phyloP scores from a whole-genome alignment of 1,284 basidiomycete species.

The Ustilago cynodontis region DNA sequence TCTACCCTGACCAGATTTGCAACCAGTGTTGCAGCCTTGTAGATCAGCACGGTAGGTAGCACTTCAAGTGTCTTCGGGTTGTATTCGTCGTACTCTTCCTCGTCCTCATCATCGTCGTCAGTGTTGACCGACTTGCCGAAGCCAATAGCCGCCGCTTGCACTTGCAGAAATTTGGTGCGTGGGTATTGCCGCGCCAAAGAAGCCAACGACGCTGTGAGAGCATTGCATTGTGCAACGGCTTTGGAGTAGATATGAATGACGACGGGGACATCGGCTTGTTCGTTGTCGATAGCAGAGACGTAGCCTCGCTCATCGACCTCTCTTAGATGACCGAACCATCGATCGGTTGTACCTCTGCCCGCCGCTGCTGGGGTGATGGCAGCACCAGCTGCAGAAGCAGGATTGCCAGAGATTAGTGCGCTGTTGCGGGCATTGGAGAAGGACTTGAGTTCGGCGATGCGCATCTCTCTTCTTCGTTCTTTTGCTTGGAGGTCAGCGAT shows the following conservation, averaged over 20 bases:
- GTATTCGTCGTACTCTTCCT: conserved; percentile 51
- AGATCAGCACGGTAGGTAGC: conserved; percentile 60
- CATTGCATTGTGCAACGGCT: conserved; percentile 54
- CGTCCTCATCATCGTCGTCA: conserved; percentile 30
- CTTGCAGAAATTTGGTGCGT: conserved; percentile 60
- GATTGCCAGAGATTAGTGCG: conserved; percentile 12
- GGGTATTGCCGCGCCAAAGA: conserved; percentile 57
- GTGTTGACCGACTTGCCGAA: conserved; percentile 38
- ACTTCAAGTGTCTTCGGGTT: conserved; percentile 51
- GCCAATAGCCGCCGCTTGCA: conserved; percentile 57
- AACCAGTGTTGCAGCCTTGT: conserved; percentile 51
- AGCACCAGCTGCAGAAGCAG: neutral
- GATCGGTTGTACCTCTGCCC: conserved; percentile 8
- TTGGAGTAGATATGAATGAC: conserved; percentile 65
- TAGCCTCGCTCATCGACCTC: conserved; percentile 61
- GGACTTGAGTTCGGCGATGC: conserved; percentile 49
- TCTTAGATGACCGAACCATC: conserved; percentile 61
- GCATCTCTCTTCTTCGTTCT: conserved; percentile 40
- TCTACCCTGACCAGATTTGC: conserved; percentile 62
- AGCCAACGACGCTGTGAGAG: conserved; percentile 48
- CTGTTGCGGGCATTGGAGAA: conserved; percentile 13
- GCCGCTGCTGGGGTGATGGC: neutral
- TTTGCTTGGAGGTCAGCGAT: conserved; percentile 51
- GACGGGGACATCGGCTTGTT: conserved; percentile 35
- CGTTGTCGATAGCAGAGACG: conserved; percentile 59